Conservation (phyloP, 2,329 filamentous ascomycete genomes). For the Chaetothyriales sp. region DNA sequence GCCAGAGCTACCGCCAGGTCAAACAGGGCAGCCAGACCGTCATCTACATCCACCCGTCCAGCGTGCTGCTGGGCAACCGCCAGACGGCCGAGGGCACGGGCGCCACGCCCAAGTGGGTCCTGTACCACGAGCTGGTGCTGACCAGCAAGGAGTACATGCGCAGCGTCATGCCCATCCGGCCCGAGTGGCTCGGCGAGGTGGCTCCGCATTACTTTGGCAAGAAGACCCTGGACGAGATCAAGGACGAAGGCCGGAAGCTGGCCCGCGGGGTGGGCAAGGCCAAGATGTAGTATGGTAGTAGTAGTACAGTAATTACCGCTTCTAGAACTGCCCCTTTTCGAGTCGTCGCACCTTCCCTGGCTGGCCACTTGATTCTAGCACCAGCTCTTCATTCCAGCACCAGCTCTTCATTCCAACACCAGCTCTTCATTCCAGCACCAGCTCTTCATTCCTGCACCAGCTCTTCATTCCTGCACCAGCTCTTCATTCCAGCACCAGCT, state of each 20-base stretch:
- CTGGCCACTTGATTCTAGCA: too few relatives aligned
- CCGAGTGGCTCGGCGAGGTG: constrained; percentile 74
- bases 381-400: too few relatives aligned
- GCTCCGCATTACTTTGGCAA: constrained; percentile 93
- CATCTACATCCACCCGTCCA: constrained; percentile 83
- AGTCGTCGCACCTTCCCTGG: too few relatives aligned
- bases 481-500: too few relatives aligned
- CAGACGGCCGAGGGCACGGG: background rate
- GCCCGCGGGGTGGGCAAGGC: background rate
- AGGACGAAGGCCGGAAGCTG: background rate
- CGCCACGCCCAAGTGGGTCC: constrained; percentile 68
- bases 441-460: too few relatives aligned
- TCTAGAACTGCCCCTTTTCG: too few relatives aligned
- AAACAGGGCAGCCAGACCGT: constrained; percentile 62
- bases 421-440: too few relatives aligned
- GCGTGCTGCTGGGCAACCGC: constrained; percentile 53
- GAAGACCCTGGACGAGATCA: constrained; percentile 57
- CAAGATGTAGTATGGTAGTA: background rate
- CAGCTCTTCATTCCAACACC: too few relatives aligned
- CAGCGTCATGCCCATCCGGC: constrained; percentile 69
- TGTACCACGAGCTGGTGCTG: constrained; percentile 68
- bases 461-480: too few relatives aligned
- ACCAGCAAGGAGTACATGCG: constrained; percentile 68
- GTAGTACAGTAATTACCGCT: too few relatives aligned
- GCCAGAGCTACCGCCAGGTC: constrained; percentile 79